Conservation (phyloP, 441 rosid species). For the Aquilaria agallochum region DNA sequence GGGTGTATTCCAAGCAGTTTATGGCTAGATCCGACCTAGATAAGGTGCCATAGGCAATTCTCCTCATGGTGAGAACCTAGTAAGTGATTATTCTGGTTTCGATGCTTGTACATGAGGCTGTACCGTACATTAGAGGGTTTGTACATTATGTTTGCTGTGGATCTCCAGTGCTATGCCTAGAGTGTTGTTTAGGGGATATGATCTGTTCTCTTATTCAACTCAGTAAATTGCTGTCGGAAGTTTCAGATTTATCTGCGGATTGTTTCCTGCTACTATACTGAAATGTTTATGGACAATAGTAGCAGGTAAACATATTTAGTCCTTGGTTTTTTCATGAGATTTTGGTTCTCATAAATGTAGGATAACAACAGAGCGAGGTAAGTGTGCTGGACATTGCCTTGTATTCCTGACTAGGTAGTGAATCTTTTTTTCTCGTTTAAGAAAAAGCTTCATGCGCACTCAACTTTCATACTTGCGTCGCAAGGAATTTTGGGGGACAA, state of each 20-base stretch:
- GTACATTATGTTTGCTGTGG: neutral
- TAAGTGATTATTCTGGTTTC: neutral
- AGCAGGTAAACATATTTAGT: neutral
- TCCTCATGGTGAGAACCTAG: neutral
- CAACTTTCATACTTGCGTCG: neutral
- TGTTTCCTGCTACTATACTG: neutral
- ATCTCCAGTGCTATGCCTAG: slow-evolving; percentile 2
- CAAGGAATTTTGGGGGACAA: too few species aligned
- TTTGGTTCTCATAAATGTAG: too few species aligned
- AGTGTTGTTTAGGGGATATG: neutral
- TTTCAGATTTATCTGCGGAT: neutral
- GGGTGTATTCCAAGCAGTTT: slow-evolving; percentile 63
- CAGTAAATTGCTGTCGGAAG: neutral
- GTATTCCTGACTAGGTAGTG: neutral
- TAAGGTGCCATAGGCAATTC: slow-evolving; percentile 26
- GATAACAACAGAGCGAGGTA: too few species aligned
- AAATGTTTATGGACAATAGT: too few species aligned
- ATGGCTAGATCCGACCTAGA: slow-evolving; percentile 19
- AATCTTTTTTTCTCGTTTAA: neutral
- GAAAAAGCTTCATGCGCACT: neutral
- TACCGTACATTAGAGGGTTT: neutral
- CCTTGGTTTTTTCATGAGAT: neutral
- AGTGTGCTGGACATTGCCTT: too few species aligned
- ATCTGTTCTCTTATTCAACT: neutral
- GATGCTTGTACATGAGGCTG: slow-evolving; percentile 3